Conservation (phyloP, 441 rosid genomes). For the Jatropha multifida region DNA sequence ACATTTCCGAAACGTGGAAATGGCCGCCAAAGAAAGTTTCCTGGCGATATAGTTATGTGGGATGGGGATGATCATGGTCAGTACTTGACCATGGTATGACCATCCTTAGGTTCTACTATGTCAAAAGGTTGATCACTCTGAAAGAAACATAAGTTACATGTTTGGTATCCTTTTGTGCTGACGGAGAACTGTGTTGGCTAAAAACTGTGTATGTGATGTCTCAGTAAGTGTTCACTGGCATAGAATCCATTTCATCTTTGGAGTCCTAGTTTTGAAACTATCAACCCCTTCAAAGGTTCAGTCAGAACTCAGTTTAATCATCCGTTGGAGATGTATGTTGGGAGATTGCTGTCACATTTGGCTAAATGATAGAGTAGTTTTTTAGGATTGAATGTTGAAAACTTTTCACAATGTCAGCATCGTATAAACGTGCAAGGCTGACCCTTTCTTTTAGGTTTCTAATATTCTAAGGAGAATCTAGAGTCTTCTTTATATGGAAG, state of each 20-base stretch:
- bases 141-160: not conserved
- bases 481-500: not conserved
- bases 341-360: not conserved
- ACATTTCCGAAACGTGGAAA: no score
- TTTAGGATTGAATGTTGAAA: not conserved
- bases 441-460: not conserved
- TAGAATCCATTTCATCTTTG: not conserved
- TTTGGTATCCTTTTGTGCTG: not conserved
- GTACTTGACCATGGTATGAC: not conserved
- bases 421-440: not conserved
- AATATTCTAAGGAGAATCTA: not conserved
- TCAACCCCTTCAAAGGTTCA: not conserved
- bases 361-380: not conserved
- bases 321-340: not conserved
- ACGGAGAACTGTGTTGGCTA: not conserved
- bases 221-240: not conserved
- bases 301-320: not conserved
- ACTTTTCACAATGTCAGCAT: not conserved
- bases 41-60: not conserved
- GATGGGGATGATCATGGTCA: not conserved
- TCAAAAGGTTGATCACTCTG: not conserved
- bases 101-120: not conserved
- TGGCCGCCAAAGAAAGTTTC: no score
- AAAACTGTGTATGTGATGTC: not conserved
- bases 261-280: not conserved